Conservation (phyloP, 2,329 filamentous ascomycete species). For the Aureobasidium lini region DNA sequence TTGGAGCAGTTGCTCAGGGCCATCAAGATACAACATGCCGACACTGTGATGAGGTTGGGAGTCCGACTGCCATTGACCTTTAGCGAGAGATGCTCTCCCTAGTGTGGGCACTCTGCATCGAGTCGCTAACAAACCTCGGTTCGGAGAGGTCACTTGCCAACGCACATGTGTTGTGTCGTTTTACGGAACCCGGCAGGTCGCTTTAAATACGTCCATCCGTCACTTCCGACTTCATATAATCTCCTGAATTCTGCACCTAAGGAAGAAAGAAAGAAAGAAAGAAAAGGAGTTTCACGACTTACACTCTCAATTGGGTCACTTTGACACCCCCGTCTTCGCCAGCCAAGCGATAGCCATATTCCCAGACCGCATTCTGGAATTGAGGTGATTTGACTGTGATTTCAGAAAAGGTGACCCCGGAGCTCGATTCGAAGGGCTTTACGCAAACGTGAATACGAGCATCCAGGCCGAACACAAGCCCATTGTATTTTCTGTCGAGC, state of each 20-base stretch:
- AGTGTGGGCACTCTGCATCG: no score
- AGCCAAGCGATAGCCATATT: conserved; percentile 68
- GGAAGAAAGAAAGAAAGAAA: background rate
- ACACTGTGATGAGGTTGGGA: no score
- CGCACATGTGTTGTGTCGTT: background rate
- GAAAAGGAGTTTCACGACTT: conserved; percentile 36
- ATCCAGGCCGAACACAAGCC: conserved; percentile 58
- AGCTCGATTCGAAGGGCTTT: conserved; percentile 48
- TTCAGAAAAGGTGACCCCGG: conserved; percentile 56
- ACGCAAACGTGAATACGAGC: conserved; percentile 56
- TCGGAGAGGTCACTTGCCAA: background rate
- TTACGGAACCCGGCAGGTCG: background rate
- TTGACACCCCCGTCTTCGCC: conserved; percentile 70
- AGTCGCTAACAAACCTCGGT: no score
- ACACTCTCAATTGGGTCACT: conserved; percentile 73
- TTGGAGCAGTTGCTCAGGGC: no score
- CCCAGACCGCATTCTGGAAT: conserved; percentile 80
- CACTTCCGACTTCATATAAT: background rate
- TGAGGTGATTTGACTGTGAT: conserved; percentile 88
- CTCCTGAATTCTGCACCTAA: background rate
- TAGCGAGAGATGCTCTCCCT: no score
- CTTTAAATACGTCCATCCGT: background rate
- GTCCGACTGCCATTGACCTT: no score
- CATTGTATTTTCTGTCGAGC: conserved; percentile 79
- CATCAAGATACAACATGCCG: no score